A percentile compares a stretch with the other conserved stretches of the same genome.
Evolutionary conservation across 768 basidiomycete genomes (phyloP).

Genomic region (Hypholoma sublateritium): DNA sequence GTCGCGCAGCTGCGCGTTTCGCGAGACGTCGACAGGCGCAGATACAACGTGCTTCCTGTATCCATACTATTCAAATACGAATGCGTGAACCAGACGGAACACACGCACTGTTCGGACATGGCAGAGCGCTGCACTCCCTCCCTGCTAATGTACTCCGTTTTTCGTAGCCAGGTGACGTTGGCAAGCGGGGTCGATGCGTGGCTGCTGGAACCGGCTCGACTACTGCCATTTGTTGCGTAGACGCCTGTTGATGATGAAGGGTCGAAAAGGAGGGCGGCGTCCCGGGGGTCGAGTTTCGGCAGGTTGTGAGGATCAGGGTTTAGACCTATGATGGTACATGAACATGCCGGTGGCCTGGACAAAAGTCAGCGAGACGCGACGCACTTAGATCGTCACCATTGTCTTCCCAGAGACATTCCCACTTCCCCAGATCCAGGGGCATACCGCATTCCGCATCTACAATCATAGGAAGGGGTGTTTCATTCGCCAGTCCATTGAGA

Average conservation of each 20-base stretch:
- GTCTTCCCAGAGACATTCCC: slow-evolving; percentile 84
- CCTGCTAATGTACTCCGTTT: slow-evolving; percentile 85
- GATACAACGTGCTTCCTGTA: slow-evolving; percentile 47
- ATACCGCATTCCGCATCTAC: slow-evolving; percentile 97
- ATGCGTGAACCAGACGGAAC: background rate
- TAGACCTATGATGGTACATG: slow-evolving; percentile 30
- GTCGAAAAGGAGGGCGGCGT: slow-evolving; percentile 75
- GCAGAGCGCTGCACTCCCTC: slow-evolving; percentile 43
- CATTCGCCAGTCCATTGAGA: slow-evolving; percentile 75
- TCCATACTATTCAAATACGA: background rate
- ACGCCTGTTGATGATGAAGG: slow-evolving; percentile 45
- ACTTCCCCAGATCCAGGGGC: slow-evolving; percentile 87
- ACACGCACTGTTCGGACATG: slow-evolving; percentile 57
- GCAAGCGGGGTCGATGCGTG: slow-evolving; percentile 44
- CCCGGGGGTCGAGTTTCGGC: slow-evolving; percentile 69
- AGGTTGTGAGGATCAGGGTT: slow-evolving; percentile 66
- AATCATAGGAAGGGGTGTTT: slow-evolving; percentile 89
- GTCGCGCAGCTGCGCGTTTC: slow-evolving; percentile 69
- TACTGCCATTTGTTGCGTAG: slow-evolving; percentile 38
- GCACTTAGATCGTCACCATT: slow-evolving; percentile 67
- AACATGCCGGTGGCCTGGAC: background rate
- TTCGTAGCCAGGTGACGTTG: slow-evolving; percentile 88
- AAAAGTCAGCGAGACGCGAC: slow-evolving; percentile 10
- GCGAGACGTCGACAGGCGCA: slow-evolving; percentile 68
- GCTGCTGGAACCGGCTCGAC: slow-evolving; percentile 33